Evolutionary conservation across 805 yeast species (phyloP).

Genomic region (Kodamaea leandrae): DNA sequence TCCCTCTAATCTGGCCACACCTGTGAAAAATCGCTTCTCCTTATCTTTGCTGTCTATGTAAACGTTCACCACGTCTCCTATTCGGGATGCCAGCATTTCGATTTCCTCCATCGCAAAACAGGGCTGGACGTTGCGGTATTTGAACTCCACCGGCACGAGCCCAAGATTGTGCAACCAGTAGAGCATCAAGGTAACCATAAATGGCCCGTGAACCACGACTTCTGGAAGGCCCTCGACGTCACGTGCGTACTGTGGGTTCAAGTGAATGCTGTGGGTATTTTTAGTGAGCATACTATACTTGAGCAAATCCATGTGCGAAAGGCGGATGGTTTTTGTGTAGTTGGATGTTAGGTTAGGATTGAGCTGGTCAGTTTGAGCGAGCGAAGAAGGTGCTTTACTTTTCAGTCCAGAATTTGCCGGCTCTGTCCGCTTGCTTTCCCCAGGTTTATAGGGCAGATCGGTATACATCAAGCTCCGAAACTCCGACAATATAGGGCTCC

Average conservation of each 20-base stretch:
- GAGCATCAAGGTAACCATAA: constrained; percentile 59
- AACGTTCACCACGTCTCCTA: not conserved
- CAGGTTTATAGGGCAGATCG: constrained; percentile 28
- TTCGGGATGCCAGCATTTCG: constrained; percentile 11
- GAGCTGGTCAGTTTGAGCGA: too few species aligned
- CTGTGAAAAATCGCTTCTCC: not conserved
- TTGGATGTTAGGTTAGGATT: too few species aligned
- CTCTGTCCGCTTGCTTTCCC: too few species aligned
- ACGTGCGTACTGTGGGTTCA: constrained; percentile 54
- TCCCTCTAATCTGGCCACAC: too few species aligned
- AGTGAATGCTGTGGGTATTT: constrained; percentile 84
- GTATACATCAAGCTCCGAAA: constrained; percentile 62
- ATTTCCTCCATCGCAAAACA: constrained; percentile 41
- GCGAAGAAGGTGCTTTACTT: too few species aligned
- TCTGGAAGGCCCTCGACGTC: constrained; percentile 58
- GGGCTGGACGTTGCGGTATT: constrained; percentile 52
- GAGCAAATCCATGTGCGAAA: constrained; percentile 46
- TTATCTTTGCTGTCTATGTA: constrained; percentile 1
- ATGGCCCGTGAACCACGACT: constrained; percentile 78
- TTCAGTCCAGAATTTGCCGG: too few species aligned
- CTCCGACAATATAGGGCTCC: constrained; percentile 44
- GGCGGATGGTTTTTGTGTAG: constrained; percentile 21
- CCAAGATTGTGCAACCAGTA: constrained; percentile 42
- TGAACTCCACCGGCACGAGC: constrained; percentile 24
- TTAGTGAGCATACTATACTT: constrained; percentile 74